Base-by-base conservation (phyloP, 2,329 filamentous ascomycete genomes). In the Sclerotinia glacialis region DNA sequence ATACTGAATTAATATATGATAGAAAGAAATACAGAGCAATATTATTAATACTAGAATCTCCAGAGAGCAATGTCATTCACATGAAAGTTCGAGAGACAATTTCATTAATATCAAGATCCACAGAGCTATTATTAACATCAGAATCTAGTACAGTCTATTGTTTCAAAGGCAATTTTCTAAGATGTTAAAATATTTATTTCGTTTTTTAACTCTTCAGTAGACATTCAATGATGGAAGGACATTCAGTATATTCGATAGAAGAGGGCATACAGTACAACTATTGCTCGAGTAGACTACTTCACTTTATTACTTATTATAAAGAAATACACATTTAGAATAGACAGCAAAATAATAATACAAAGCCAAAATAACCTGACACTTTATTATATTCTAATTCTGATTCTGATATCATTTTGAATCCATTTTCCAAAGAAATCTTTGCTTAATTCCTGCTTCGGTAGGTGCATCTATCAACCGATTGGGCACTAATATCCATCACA, bases 401-500 rank as follows among this genome's bases (percentile, higher is more conserved):
- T 58, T 28, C 31, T 58, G 37, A 58, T 44, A 44, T n/a, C 40
- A 44, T 9, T 18, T 42, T 9, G 18, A 56, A 0, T 11, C 16
- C 34, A 12, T 42, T 26, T n/a, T 58, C 9, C 54, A 18, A 28
- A 28, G 37, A 28, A 26, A 16, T 26, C 34, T 56, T 56, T 42
- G 40, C n/a, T 23, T 23, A 26, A 56, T 34, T 23, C n/a, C 53
- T 42, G 42, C 34, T 56, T 56, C 14, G 26, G 40, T 54, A 31
- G 8, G 34, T 49, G 60, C 34, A 16, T 44, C 49, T 56, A 64
- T 64, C 61, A 64, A 56, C 61, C 34, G 50, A 55, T 37, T 37
- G 61, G 49, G 21, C 40, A 21, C 61, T 42, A n/a, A n/a, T n/a
- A 26, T 40, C 56, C n/a, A 60, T 60, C 56, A 60, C 42, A 14